Evolutionary conservation across 1,284 basidiomycete genomes (phyloP).

Genomic region (Malassezia furfur): DNA sequence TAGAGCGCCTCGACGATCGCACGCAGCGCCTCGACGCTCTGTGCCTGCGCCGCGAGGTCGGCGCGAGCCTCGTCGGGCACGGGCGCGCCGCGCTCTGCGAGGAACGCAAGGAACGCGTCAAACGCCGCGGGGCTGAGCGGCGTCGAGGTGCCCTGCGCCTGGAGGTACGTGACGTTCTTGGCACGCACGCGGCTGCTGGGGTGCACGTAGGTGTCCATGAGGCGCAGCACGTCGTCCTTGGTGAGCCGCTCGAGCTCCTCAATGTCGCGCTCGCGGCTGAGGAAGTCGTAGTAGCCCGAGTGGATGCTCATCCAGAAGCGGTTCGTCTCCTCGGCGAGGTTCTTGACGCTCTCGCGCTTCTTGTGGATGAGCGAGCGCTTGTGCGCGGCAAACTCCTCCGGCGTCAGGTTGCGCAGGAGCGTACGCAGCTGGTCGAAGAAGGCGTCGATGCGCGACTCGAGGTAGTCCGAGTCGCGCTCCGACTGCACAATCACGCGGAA

Average conservation of each 20-base stretch:
- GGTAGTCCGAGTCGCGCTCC: slow-evolving; percentile 69
- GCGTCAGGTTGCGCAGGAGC: slow-evolving; percentile 34
- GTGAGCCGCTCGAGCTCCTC: slow-evolving; percentile 58
- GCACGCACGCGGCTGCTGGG: slow-evolving; percentile 28
- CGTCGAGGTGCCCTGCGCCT: slow-evolving; percentile 52
- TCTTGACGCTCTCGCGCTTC: slow-evolving; percentile 42
- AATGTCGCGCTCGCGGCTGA: slow-evolving; percentile 61
- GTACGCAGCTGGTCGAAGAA: slow-evolving; percentile 67
- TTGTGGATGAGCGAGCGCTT: slow-evolving; percentile 38
- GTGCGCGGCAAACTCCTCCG: slow-evolving; percentile 37
- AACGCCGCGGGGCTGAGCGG: slow-evolving; percentile 62
- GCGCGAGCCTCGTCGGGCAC: slow-evolving; percentile 55
- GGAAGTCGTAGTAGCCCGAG: slow-evolving; percentile 48
- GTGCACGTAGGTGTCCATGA: slow-evolving; percentile 66
- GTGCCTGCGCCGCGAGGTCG: slow-evolving; percentile 53
- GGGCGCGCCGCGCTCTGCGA: slow-evolving; percentile 55
- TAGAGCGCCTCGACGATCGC: slow-evolving; percentile 25
- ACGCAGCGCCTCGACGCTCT: slow-evolving; percentile 48
- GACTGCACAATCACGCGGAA: slow-evolving; percentile 84
- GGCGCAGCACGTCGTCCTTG: slow-evolving; percentile 66
- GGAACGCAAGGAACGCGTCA: slow-evolving; percentile 57
- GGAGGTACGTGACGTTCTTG: slow-evolving; percentile 33
- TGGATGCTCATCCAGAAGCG: slow-evolving; percentile 59
- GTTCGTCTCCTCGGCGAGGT: slow-evolving; percentile 41
- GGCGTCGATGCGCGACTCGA: slow-evolving; percentile 77